These are phyloP conservation scores for Penicillium dipodomyicola DNA, from an alignment of 495 filamentous ascomycete genomes.

Conservation along the genomic window DNA sequence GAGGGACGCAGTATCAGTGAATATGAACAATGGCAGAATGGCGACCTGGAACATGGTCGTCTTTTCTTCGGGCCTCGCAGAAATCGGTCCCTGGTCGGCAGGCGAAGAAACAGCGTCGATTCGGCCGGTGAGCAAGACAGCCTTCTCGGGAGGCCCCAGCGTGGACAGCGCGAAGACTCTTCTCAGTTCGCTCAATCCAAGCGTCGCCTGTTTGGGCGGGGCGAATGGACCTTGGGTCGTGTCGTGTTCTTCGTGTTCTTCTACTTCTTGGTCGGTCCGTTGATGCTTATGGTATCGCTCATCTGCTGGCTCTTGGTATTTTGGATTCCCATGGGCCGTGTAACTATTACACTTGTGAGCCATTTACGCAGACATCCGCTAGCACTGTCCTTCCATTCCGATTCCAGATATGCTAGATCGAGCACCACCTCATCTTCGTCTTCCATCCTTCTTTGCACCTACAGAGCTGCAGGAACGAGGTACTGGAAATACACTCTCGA, in stretches of 20 bases:
- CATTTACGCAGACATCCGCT: slow-evolving; percentile 92
- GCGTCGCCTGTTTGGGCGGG: slow-evolving; percentile 87
- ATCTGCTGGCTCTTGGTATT: slow-evolving; percentile 97
- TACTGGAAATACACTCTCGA: slow-evolving; percentile 99
- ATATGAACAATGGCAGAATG: slow-evolving; percentile 98
- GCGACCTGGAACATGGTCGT: slow-evolving; percentile 90
- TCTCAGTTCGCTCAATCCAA: slow-evolving; percentile 63
- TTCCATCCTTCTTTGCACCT: slow-evolving; percentile 92
- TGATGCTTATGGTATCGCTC: slow-evolving; percentile 77
- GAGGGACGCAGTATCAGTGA: slow-evolving; percentile 99
- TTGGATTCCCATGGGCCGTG: slow-evolving; percentile 97
- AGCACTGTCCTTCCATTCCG: slow-evolving; percentile 88
- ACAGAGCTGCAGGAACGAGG: slow-evolving; percentile 87
- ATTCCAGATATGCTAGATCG: slow-evolving; percentile 68
- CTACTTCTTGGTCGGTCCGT: slow-evolving; percentile 89
- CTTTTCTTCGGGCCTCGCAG: slow-evolving; percentile 91
- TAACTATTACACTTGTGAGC: slow-evolving; percentile 83
- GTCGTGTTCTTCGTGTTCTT: slow-evolving; percentile 97
- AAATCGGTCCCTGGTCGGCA: slow-evolving; percentile 78
- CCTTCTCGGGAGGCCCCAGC: slow-evolving; percentile 68
- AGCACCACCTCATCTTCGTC: slow-evolving; percentile 64
- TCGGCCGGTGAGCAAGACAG: slow-evolving; percentile 86
- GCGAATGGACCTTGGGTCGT: slow-evolving; percentile 90
- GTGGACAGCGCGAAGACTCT: slow-evolving; percentile 48
- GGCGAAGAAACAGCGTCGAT: slow-evolving; percentile 83